Conservation (phyloP, 306 rosid species). For the Notholithocarpus densiflorus region DNA sequence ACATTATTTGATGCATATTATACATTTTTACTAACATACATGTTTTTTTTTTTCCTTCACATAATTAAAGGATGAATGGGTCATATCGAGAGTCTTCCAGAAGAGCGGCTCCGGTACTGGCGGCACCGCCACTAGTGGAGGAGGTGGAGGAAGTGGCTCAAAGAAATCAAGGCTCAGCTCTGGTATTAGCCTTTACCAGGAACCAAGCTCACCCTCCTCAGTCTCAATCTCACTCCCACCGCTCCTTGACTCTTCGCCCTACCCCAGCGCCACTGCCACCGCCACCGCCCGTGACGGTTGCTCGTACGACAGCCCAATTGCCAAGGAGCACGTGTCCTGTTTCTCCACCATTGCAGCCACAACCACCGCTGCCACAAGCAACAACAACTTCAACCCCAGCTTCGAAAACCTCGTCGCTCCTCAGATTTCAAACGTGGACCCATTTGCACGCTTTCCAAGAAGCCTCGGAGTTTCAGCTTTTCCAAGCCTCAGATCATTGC, state of each 20-base stretch:
- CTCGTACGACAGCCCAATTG: constrained; percentile 40
- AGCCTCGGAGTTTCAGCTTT: constrained; percentile 61
- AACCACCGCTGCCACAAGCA: constrained; percentile 17
- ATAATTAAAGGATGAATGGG: constrained; percentile 82
- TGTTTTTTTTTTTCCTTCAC: neutral
- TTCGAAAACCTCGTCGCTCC: constrained; percentile 17
- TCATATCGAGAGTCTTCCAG: constrained; percentile 85
- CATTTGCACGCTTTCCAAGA: constrained; percentile 38
- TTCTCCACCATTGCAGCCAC: constrained; percentile 73
- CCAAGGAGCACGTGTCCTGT: constrained; percentile 99
- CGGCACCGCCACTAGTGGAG: constrained; percentile 24
- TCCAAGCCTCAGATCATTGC: constrained; percentile 78
- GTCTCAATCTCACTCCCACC: constrained; percentile 86
- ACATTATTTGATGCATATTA: neutral
- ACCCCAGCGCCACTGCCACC: constrained; percentile 13
- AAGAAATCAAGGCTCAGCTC: constrained; percentile 48
- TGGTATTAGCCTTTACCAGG: constrained; percentile 33
- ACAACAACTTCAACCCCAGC: constrained; percentile 28
- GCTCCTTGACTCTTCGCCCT: constrained; percentile 71
- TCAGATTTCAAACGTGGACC: constrained; percentile 5
- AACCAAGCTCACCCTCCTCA: constrained; percentile 79
- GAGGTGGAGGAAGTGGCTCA: constrained; percentile 24
- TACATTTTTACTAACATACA: too few species aligned
- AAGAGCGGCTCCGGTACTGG: constrained; percentile 37
- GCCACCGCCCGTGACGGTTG: constrained; percentile 41